A percentile compares a stretch with the other conserved stretches of the same genome.
Evolutionary conservation across 2,329 filamentous ascomycete genomes (phyloP).

Genomic region (Thelonectria blattea): DNA sequence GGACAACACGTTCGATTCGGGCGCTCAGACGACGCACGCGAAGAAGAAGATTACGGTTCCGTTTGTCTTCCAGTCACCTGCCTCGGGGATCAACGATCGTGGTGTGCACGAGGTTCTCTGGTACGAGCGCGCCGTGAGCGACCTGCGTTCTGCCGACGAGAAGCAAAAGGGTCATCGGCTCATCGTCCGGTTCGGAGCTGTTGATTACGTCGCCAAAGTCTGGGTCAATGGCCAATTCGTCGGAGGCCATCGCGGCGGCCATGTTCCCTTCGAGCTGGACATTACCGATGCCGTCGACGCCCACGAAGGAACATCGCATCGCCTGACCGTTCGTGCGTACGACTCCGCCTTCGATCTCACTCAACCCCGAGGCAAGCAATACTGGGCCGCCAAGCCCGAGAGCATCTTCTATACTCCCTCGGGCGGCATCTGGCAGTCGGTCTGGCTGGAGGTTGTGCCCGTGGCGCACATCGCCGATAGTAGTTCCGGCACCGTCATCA

Average conservation of each 20-base stretch:
- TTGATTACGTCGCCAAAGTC: conserved; percentile 65
- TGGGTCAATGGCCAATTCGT: conserved; percentile 61
- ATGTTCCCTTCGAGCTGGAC: conserved; percentile 65
- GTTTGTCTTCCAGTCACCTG: conserved; percentile 69
- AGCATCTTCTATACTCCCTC: conserved; percentile 65
- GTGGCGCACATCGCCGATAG: conserved; percentile 58
- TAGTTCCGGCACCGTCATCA: conserved; percentile 63
- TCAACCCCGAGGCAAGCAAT: conserved; percentile 72
- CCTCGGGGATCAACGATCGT: conserved; percentile 66
- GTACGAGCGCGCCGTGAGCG: conserved; percentile 63
- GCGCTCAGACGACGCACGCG: conserved; percentile 41
- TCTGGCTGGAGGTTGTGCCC: conserved; percentile 64
- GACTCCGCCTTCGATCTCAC: conserved; percentile 69
- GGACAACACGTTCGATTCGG: conserved; percentile 48
- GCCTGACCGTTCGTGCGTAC: conserved; percentile 63
- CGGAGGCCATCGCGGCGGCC: conserved; percentile 63
- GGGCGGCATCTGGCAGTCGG: conserved; percentile 63
- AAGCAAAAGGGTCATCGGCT: conserved; percentile 49
- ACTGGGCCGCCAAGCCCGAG: conserved; percentile 66
- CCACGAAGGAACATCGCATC: conserved; percentile 37
- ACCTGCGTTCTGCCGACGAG: conserved; percentile 54
- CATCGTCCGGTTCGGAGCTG: conserved; percentile 63
- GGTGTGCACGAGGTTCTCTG: conserved; percentile 71
- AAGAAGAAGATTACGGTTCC: conserved; percentile 66
- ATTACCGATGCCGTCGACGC: conserved; percentile 55